Percentiles rank a stretch among this genome's conserved stretches.
Conservation (phyloP, 257 asterid genomes). For the Dorcoceras hygrometricum region DNA sequence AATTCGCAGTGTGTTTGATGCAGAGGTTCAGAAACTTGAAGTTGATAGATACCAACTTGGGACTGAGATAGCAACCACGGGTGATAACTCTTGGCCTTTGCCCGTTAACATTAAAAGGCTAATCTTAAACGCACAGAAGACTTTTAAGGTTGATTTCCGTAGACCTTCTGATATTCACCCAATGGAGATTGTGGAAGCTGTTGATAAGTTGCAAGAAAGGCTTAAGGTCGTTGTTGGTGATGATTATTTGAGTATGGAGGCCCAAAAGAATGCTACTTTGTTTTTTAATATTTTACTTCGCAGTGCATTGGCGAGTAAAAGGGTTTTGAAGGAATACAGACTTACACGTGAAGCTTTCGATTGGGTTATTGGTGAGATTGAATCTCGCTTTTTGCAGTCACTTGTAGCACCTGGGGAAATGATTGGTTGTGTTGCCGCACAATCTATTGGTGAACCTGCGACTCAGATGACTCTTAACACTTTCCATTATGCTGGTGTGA, state of each 20-base stretch:
- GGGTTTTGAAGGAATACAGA: conserved; percentile 89
- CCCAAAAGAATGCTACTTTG: conserved; percentile 97
- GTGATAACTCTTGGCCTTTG: conserved; percentile 90
- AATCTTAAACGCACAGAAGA: conserved; percentile 84
- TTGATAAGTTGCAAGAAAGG: conserved; percentile 93
- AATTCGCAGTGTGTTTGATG: conserved; percentile 95
- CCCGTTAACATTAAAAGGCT: conserved; percentile 96
- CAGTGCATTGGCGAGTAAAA: conserved; percentile 92
- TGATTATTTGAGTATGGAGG: conserved; percentile 94
- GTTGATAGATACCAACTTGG: conserved; percentile 90
- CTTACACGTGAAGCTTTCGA: conserved; percentile 95
- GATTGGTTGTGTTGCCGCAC: conserved; percentile 99
- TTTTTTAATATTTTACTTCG: conserved; percentile 95
- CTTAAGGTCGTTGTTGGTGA: conserved; percentile 99
- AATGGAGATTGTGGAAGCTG: conserved; percentile 98
- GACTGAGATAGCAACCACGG: conserved; percentile 87
- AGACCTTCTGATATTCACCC: conserved; percentile 98
- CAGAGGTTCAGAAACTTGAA: conserved; percentile 92
- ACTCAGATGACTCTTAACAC: conserved; percentile 99
- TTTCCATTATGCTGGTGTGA: conserved; percentile 99
- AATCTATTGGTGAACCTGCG: conserved; percentile 98
- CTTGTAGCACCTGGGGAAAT: conserved; percentile 99
- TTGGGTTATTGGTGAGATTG: conserved; percentile 98
- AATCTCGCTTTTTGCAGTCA: conserved; percentile 95
- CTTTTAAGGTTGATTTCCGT: conserved; percentile 88